A percentile compares a stretch with the other conserved stretches of the same genome.
phyloP scores from a whole-genome alignment of 2,329 filamentous ascomycete species.

The Claviceps sp. region DNA sequence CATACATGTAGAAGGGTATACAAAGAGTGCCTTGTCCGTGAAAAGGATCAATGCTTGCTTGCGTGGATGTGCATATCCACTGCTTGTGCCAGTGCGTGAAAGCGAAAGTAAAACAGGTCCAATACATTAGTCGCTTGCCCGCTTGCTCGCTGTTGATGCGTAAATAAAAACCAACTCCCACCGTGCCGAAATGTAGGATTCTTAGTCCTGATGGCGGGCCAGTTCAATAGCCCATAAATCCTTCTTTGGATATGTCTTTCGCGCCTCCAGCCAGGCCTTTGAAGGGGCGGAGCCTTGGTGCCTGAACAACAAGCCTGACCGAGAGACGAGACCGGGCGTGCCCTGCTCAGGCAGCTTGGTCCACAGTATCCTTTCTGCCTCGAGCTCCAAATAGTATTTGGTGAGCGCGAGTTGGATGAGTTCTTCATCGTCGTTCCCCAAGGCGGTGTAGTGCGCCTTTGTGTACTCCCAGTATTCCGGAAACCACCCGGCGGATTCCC shows the following conservation, averaged over 20 bases:
- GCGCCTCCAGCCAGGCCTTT: slow-evolving; percentile 11
- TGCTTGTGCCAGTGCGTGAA: too few species aligned
- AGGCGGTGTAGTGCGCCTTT: slow-evolving; percentile 14
- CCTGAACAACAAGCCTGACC: neutral
- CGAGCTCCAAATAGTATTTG: slow-evolving; percentile 13
- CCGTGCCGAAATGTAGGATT: neutral
- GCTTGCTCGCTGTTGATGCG: neutral
- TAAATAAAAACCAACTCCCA: neutral
- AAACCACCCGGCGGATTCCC: slow-evolving; percentile 22
- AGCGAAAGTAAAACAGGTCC: too few species aligned
- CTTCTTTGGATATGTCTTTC: slow-evolving; percentile 7
- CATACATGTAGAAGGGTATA: too few species aligned
- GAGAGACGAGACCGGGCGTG: neutral
- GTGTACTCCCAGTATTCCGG: slow-evolving; percentile 19
- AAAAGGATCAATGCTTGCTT: too few species aligned
- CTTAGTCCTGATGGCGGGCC: neutral
- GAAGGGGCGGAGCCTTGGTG: slow-evolving; percentile 10
- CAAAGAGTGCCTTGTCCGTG: too few species aligned
- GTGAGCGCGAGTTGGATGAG: slow-evolving; percentile 10
- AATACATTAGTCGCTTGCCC: too few species aligned
- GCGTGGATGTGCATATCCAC: too few species aligned
- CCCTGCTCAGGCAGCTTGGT: slow-evolving; percentile 11
- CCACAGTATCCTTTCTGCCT: slow-evolving; percentile 12
- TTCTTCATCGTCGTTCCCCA: slow-evolving; percentile 8
- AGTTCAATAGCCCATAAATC: slow-evolving; percentile 12